A percentile compares a stretch with the other conserved stretches of the same genome.
These are phyloP conservation scores for Zopfia rhizophila DNA, from an alignment of 2,329 filamentous ascomycete species.

Conservation along the genomic window DNA sequence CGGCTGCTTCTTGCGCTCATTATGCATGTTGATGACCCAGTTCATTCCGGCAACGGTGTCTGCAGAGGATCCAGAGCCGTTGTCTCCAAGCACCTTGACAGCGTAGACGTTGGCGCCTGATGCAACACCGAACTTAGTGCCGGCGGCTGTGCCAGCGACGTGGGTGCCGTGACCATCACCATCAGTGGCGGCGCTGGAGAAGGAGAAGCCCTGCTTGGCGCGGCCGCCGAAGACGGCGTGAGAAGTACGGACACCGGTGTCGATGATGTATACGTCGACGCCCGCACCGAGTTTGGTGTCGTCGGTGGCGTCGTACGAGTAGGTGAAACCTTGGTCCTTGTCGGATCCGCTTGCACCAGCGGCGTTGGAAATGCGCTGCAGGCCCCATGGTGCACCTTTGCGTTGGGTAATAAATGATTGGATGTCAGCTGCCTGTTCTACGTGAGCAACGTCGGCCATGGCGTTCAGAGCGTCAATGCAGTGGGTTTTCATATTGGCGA, in stretches of 20 bases:
- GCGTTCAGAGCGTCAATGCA: constrained; percentile 51
- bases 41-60: constrained; percentile 63
- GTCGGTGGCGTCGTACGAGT: constrained; percentile 53
- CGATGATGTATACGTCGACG: constrained; percentile 62
- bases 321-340: constrained; percentile 51
- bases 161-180: constrained; percentile 62
- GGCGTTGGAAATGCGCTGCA: constrained; percentile 56
- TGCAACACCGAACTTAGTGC: constrained; percentile 58
- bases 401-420: constrained; percentile 41
- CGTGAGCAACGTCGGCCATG: constrained; percentile 53
- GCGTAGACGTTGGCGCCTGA: constrained; percentile 60
- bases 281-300: constrained; percentile 47
- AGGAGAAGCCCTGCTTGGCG: constrained; percentile 54
- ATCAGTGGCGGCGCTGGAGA: constrained; percentile 45
- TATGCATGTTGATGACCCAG: constrained; percentile 57
- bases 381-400: constrained; percentile 56
- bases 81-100: constrained; percentile 62
- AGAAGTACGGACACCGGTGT: constrained; percentile 59
- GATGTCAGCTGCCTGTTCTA: constrained; percentile 55
- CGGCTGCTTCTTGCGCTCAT: constrained; percentile 50
- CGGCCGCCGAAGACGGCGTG: constrained; percentile 59
- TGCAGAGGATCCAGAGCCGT: constrained; percentile 58
- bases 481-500: constrained; percentile 53
- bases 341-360: constrained; percentile 44
- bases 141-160: constrained; percentile 58